phyloP scores from a whole-genome alignment of 2,329 filamentous ascomycete species.

The Talaromyces sp. region DNA sequence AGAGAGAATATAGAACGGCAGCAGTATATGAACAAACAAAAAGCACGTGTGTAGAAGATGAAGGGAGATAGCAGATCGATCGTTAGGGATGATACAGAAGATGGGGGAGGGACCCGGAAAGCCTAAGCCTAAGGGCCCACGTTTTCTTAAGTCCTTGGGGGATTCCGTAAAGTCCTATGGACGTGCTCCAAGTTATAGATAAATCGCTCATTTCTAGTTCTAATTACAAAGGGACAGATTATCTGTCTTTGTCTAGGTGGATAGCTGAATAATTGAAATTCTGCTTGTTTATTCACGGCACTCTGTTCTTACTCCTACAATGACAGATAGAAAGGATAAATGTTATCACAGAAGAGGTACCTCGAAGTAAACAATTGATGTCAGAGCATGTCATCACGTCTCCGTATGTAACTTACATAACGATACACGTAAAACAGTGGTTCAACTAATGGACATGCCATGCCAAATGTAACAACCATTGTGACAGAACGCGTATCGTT shows the following conservation, averaged over 20 bases:
- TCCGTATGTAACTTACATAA: constrained; percentile 6
- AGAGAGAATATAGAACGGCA: background rate
- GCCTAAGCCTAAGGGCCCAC: background rate
- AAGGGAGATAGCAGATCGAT: constrained; percentile 1
- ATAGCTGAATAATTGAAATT: background rate
- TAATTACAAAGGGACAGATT: background rate
- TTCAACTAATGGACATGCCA: background rate
- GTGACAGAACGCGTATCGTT: constrained; percentile 14
- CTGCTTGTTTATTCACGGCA: background rate
- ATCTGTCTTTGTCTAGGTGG: background rate
- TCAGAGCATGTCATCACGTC: constrained; percentile 1
- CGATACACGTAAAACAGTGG: background rate
- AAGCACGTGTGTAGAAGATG: background rate
- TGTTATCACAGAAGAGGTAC: background rate
- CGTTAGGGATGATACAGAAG: constrained; percentile 1
- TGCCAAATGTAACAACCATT: background rate
- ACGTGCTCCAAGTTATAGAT: background rate
- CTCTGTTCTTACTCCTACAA: background rate
- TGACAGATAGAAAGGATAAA: background rate
- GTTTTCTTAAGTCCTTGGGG: background rate
- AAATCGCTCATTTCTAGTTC: background rate
- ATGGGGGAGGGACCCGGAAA: constrained; percentile 2
- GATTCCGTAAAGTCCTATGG: background rate
- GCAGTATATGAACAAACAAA: background rate
- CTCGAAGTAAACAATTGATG: constrained; percentile 4